Evolutionary conservation across 306 rosid species (phyloP), one percentile per base, ranked within the genome.

Genomic region (Gastrolobium villosum): DNA sequence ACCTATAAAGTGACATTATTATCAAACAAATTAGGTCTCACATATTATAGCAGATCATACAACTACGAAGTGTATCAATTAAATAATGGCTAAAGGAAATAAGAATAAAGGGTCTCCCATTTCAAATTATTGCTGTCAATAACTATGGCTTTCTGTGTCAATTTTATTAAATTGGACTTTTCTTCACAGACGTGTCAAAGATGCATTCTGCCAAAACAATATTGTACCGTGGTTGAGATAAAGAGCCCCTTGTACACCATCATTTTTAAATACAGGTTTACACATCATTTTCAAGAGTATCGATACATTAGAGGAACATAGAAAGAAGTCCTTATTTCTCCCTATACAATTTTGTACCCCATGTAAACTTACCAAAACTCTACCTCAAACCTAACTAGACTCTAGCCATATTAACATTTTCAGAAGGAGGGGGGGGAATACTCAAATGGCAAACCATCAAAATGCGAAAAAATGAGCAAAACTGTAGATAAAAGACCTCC

Each of bases 311-410:
- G 62, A 76, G 70, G 41, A 82, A 84, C 50, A 70, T 65, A 79
- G 75, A 68, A 54, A 73, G 48, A 48, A 77, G 83, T 68, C 44
- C 66, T 36, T 45, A 48, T 28, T 74, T 64, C 74, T 84, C 83
- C 11, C 83, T 79, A 3, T 92, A 92, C 96, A 90, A 82, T 55
- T 85, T 52, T 77, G 82, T 45, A 71, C 57, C 89, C 85, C 84
- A 73, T 39, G 67, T 70, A 54, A 82, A 69, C 84, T 75, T 56
- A 54, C 77, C 87, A 65, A 60, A 70, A 70, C 81, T 60, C 71
- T 55, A 74, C 50, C 80, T 76, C 80, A 36, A 76, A 46, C 86
- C 83, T 76, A 55, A 72, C 75, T 48, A 43, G 79, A 70, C 77
- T 50, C 81, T 77, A 71, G 35, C 78, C 79, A 72, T 81, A 82